Evolutionary conservation across 108 stramenopile species (phyloP).

Genomic region (Fragilaria crotonensis): DNA sequence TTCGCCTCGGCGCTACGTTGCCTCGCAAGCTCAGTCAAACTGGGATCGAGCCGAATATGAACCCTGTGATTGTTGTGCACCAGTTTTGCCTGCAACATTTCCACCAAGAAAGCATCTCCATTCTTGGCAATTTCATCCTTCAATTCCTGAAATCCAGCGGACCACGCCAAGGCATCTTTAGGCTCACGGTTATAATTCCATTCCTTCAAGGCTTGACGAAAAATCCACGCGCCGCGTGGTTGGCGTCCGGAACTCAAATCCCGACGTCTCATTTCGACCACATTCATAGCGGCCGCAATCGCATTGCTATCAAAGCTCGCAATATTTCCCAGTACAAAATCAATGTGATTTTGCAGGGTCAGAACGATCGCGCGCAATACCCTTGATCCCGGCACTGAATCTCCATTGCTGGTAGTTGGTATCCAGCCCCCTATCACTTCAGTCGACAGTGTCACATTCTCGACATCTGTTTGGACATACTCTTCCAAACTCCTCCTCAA

Average conservation of each 20-base stretch:
- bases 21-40: conserved; percentile 48
- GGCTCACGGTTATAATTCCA: conserved; percentile 88
- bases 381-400: conserved; percentile 76
- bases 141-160: conserved; percentile 56
- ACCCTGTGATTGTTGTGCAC: conserved; percentile 74
- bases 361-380: conserved; percentile 34
- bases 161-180: conserved; percentile 50
- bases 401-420: conserved; percentile 41
- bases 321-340: conserved; percentile 42
- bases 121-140: conserved; percentile 56
- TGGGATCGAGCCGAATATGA: conserved; percentile 64
- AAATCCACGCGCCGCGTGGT: conserved; percentile 73
- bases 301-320: conserved; percentile 75
- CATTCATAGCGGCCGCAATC: conserved; percentile 74
- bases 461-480: conserved; percentile 9
- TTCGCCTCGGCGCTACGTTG: conserved; percentile 30
- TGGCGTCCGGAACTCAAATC: conserved; percentile 75
- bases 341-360: conserved; percentile 43
- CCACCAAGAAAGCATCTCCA: conserved; percentile 57
- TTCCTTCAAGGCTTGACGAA: conserved; percentile 59
- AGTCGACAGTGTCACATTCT: conserved; percentile 31
- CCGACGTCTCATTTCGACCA: conserved; percentile 61
- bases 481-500: conserved; percentile 43
- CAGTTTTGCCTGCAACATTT: conserved; percentile 51
- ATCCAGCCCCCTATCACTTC: conserved; percentile 23